phyloP scores from a whole-genome alignment of 306 rosid genomes.

The Senna siamea region DNA sequence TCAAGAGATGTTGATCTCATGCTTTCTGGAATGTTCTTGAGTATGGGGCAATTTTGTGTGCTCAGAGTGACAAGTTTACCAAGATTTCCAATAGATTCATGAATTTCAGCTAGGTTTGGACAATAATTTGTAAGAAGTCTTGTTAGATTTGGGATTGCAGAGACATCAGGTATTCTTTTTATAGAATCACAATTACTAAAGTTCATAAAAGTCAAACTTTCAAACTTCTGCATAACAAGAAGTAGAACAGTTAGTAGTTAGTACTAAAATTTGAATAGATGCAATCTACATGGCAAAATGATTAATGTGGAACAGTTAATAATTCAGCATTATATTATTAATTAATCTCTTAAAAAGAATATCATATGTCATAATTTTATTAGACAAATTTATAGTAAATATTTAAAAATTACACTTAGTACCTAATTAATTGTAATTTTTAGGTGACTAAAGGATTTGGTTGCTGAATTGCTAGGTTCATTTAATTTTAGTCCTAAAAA shows the following conservation, averaged over 20 bases:
- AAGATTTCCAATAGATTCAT: constrained; percentile 44
- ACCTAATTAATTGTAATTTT: no score
- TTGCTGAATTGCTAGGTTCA: no score
- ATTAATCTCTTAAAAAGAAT: no score
- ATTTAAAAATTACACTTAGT: no score
- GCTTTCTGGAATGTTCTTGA: constrained; percentile 13
- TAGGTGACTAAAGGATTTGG: no score
- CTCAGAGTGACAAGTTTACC: constrained; percentile 21
- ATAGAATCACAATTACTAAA: constrained; percentile 10
- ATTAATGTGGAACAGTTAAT: no score
- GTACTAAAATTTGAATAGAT: neutral
- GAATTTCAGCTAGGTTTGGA: constrained; percentile 33
- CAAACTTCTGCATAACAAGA: constrained; percentile 39
- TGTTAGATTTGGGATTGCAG: constrained; percentile 34
- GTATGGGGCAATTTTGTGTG: constrained; percentile 19
- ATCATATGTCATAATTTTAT: no score
- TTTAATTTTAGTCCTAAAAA: no score
- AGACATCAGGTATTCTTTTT: constrained; percentile 34
- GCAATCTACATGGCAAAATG: neutral
- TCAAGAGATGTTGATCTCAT: constrained; percentile 35
- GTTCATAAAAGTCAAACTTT: constrained; percentile 22
- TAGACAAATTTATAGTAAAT: no score
- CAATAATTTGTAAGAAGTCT: neutral
- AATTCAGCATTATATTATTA: no score
- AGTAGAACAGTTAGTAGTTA: neutral